Evolutionary conservation across 352 stramenopile species (phyloP).

Genomic region (Globisporangium paroecandrum): DNA sequence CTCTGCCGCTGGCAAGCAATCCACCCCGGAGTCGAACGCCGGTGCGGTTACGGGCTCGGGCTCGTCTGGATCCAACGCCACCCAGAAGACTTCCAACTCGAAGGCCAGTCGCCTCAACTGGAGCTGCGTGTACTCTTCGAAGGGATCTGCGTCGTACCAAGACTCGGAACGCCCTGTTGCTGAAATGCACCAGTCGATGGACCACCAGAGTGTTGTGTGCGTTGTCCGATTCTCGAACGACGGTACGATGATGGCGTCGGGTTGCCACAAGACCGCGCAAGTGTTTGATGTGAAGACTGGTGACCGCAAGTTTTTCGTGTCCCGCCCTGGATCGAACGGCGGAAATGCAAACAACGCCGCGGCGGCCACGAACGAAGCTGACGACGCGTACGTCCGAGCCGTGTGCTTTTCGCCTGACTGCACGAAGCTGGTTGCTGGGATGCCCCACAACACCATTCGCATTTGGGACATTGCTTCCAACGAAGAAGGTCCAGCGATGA

Average conservation of each 20-base stretch:
- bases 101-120: slow-evolving; percentile 85
- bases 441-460: slow-evolving; percentile 86
- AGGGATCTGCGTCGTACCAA: slow-evolving; percentile 60
- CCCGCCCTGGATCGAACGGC: slow-evolving; percentile 49
- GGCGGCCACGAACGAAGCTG: slow-evolving; percentile 54
- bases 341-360: slow-evolving; percentile 30
- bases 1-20: slow-evolving; percentile 21
- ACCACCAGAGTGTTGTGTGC: slow-evolving; percentile 87
- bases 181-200: slow-evolving; percentile 87
- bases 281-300: slow-evolving; percentile 86
- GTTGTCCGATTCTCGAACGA: slow-evolving; percentile 83
- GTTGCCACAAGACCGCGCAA: slow-evolving; percentile 84
- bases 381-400: slow-evolving; percentile 80
- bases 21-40: slow-evolving; percentile 15
- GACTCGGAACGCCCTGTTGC: slow-evolving; percentile 77
- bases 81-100: slow-evolving; percentile 71
- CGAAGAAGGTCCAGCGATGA: slow-evolving; percentile 78
- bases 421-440: slow-evolving; percentile 82
- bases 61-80: slow-evolving; percentile 39
- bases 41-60: slow-evolving; percentile 31
- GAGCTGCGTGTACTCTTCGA: slow-evolving; percentile 80
- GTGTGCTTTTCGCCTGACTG: slow-evolving; percentile 85
- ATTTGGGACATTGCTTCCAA: slow-evolving; percentile 87
- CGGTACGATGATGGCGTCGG: slow-evolving; percentile 81
- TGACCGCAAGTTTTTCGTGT: slow-evolving; percentile 79